Evolutionary conservation across 108 stramenopile genomes (phyloP).

Genomic region (Cylindrotheca closterium): DNA sequence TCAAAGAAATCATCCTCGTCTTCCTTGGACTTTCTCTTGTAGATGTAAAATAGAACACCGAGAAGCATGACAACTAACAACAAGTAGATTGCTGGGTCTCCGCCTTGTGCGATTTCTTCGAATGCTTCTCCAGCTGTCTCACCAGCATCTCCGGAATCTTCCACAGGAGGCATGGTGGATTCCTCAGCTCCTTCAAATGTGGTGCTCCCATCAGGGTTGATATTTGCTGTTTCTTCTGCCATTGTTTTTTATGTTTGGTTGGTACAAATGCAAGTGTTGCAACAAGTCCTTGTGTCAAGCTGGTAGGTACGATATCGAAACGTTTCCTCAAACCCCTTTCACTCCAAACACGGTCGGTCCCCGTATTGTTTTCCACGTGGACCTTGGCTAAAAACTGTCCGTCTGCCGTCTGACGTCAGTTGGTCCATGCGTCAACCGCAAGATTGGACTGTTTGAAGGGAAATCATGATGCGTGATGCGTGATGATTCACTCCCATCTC

Average conservation of each 20-base stretch:
- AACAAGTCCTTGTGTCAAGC: not conserved
- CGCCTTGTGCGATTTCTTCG: constrained; percentile 41
- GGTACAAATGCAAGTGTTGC: not conserved
- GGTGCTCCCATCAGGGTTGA: constrained; percentile 82
- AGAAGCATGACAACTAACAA: constrained; percentile 51
- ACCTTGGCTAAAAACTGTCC: too few relatives aligned
- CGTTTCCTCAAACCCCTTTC: too few relatives aligned
- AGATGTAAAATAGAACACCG: constrained; percentile 45
- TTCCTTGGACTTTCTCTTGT: constrained; percentile 44
- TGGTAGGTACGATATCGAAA: not conserved
- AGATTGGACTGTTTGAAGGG: too few relatives aligned
- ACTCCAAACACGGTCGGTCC: too few relatives aligned
- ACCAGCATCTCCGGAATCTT: constrained; percentile 13
- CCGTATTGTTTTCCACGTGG: too few relatives aligned
- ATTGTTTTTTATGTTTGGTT: constrained; percentile 22
- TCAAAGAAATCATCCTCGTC: constrained; percentile 78
- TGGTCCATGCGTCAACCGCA: too few relatives aligned
- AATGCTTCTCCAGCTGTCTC: constrained; percentile 17
- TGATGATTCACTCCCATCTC: too few relatives aligned
- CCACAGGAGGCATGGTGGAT: constrained; percentile 27
- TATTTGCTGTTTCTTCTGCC: constrained; percentile 58
- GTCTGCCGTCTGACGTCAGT: too few relatives aligned
- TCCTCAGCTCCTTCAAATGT: constrained; percentile 52
- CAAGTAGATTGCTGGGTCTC: constrained; percentile 83
- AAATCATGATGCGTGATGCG: too few relatives aligned